phyloP scores from a whole-genome alignment of 1,284 basidiomycete species.

The Singerocomus inundabilis region DNA sequence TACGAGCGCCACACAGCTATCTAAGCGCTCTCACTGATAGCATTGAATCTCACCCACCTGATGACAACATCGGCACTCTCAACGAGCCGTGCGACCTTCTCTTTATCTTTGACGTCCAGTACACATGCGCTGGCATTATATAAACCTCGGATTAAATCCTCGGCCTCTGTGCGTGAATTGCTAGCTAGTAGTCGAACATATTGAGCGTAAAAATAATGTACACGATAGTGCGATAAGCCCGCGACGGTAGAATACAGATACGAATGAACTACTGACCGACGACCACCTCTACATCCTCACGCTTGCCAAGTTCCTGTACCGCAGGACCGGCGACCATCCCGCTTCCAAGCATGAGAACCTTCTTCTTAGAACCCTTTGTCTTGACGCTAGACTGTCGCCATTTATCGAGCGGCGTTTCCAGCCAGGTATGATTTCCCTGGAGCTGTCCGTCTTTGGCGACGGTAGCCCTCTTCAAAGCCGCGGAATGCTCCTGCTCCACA shows the following conservation, averaged over 20 bases:
- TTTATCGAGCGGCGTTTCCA: slow-evolving; percentile 50
- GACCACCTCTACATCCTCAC: slow-evolving; percentile 61
- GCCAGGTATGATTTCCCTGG: slow-evolving; percentile 54
- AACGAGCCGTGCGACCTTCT: slow-evolving; percentile 55
- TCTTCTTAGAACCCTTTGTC: slow-evolving; percentile 47
- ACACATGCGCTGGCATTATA: slow-evolving; percentile 56
- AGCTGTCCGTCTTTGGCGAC: slow-evolving; percentile 66
- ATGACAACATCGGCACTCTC: slow-evolving; percentile 61
- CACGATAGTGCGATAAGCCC: slow-evolving; percentile 17
- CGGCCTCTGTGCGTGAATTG: slow-evolving; percentile 65
- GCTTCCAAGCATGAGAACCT: slow-evolving; percentile 80
- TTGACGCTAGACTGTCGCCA: slow-evolving; percentile 33
- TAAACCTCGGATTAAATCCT: slow-evolving; percentile 52
- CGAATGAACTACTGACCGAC: slow-evolving; percentile 58
- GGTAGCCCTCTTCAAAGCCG: slow-evolving; percentile 65
- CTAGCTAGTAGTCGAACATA: slow-evolving; percentile 52
- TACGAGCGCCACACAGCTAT: slow-evolving; percentile 30
- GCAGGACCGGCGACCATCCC: slow-evolving; percentile 91
- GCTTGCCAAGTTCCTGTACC: slow-evolving; percentile 66
- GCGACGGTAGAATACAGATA: slow-evolving; percentile 4
- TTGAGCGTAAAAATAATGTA: slow-evolving; percentile 1
- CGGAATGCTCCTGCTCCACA: slow-evolving; percentile 26
- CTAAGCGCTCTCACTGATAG: neutral
- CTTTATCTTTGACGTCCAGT: slow-evolving; percentile 62
- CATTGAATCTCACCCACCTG: slow-evolving; percentile 45